Evolutionary conservation across 2,329 filamentous ascomycete species (phyloP), one percentile per base, ranked within the genome.

Genomic region (Penicillium sp.): DNA sequence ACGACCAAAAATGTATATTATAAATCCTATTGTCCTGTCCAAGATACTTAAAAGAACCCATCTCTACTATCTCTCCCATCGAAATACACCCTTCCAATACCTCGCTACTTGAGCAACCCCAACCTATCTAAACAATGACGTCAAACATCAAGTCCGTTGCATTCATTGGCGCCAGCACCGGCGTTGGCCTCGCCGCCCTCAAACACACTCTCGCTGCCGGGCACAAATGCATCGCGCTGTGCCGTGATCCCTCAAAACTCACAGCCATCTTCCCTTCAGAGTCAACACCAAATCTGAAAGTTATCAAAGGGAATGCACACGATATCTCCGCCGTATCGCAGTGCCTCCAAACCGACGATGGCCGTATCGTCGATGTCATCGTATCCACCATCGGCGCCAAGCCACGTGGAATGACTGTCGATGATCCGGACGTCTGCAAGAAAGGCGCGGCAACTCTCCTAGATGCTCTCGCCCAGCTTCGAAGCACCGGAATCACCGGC

Each of bases 101-200:
- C 12, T 13, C 25, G 5, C 23, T 40, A 29, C 35, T 27, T 29
- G 12, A 40, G 9, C 21, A 37, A 40, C n/a, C 17, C 25, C 37
- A 48, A 13, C 42, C 29, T 29, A 45, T 17, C 1, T 10, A 38
- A 3, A 37, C 3, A 2, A 66, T 65, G 63, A 50, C 27, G 10
- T 42, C 61, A 38, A 58, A 21, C 29, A 48, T 42, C 23, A 61
- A 68, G 61, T 60, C 68, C 57, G 66, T 82, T 54, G 78, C 80
- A 41, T 82, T 84, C 71, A 77, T 84, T 61, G 82, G 82, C 47
- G 80, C 81, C 25, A 83, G 81, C 23, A 80, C 80, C 55, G 82
- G 80, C 49, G 78, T 77, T 60, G 74, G 76, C 37, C 72, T 77
- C 46, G 65, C 75, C 29, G 75, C 76, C 45, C 77, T 84, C 19